These are phyloP conservation scores for Phytopythium kandeliae DNA, from an alignment of 352 stramenopile genomes.

Conservation along the genomic window DNA sequence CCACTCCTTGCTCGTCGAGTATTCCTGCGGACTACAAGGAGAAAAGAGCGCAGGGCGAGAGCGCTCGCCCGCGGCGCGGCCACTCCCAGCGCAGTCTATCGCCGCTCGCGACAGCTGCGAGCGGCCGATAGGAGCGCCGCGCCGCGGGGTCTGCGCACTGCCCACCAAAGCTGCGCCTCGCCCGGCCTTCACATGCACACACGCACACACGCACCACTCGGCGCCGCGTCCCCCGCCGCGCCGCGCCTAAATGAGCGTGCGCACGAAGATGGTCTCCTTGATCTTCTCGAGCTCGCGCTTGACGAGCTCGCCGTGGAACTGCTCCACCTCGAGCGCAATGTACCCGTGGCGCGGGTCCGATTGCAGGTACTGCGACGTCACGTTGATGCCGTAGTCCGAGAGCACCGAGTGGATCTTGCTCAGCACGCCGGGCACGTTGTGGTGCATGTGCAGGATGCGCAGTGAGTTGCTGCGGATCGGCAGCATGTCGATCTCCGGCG, in stretches of 20 bases:
- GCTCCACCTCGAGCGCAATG: conserved; percentile 77
- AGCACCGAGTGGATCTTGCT: conserved; percentile 84
- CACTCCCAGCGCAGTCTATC: neutral
- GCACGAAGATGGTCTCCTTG: conserved; percentile 83
- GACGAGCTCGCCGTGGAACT: conserved; percentile 78
- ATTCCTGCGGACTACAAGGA: neutral
- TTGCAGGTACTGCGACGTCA: conserved; percentile 82
- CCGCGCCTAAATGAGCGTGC: conserved; percentile 71
- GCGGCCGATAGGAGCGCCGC: neutral
- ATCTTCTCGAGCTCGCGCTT: conserved; percentile 79
- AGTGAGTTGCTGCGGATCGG: conserved; percentile 70
- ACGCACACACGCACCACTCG: too few relatives aligned
- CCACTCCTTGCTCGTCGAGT: neutral
- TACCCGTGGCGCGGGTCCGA: conserved; percentile 78
- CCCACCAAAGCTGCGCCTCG: neutral
- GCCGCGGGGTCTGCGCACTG: neutral
- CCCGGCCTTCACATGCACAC: neutral
- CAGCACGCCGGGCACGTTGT: conserved; percentile 80
- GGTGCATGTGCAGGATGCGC: conserved; percentile 84
- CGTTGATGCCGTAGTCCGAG: conserved; percentile 81
- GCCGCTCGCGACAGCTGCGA: neutral
- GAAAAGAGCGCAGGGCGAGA: neutral
- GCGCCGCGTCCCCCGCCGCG: too few relatives aligned
- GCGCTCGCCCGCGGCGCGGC: neutral
- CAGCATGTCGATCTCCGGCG: conserved; percentile 75